Base-by-base conservation (phyloP, 805 yeast genomes). In the Candida boleticola region DNA sequence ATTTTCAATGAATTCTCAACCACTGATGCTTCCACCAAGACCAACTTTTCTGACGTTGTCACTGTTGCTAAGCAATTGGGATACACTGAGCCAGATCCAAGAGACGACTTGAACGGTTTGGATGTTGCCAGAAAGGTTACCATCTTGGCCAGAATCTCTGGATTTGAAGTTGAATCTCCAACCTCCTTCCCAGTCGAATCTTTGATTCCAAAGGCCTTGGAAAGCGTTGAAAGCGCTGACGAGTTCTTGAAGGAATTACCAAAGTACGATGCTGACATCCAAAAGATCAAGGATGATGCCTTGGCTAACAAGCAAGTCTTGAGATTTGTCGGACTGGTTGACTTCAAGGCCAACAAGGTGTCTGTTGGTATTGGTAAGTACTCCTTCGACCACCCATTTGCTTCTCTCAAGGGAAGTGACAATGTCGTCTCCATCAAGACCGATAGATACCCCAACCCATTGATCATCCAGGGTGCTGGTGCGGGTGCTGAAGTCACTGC, bases 81-180 rank as follows among this genome's bases (percentile, higher is more conserved):
- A 39, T 93, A 89, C 77, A 92, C 97, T 32, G 99, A 93, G 70
- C 99, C 99, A 38, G 99, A 93, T 65, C 99, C 99, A 66, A 84
- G 99, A 70, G 99, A 93, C 64, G 99, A 93, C 63, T 79, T 93
- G 66, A 93, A 92, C 65, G 99, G 99, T 41, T 77, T 93, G 62
- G 99, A 93, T 61, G 97, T 93, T 47, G 99, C 99, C 34, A 85
- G 99, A 77, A 93, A 93, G 67, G 97, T 93, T 23, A 89, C 99
- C 20, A 93, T 93, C 51, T 78, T 93, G 49, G 96, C 97, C 36
- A 85, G 99, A 74, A 77, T 93, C 41, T 76, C 97, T 13, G 99
- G 99, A 2, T 76, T 85, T 41, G 71, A 79, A 45, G 87, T 93
- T 29, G 85, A 83, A 60, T 83, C 93, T 10, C 95, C 98, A 53